These are phyloP conservation scores for Thraustochytrium sp. DNA, from an alignment of 352 stramenopile genomes.

Conservation along the genomic window DNA sequence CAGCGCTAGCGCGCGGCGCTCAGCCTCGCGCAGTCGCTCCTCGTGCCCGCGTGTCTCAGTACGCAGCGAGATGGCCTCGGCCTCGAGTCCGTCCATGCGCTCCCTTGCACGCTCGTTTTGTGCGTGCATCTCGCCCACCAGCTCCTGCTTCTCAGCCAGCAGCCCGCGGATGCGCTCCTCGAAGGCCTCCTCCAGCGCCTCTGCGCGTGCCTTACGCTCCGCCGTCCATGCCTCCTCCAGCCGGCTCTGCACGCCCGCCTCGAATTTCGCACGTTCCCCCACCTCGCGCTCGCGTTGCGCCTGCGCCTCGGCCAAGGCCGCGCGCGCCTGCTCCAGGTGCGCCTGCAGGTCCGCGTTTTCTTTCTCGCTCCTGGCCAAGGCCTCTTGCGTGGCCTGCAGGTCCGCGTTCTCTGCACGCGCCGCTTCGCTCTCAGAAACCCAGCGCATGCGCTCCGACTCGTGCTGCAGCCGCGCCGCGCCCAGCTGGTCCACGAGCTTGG, in stretches of 20 bases:
- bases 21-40: too few species aligned
- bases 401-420: background rate
- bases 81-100: background rate
- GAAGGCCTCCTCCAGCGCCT: slow-evolving; percentile 13
- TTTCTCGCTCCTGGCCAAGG: background rate
- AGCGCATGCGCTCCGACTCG: slow-evolving; percentile 25
- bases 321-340: background rate
- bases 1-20: background rate
- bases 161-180: background rate
- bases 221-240: background rate
- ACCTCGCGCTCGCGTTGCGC: background rate
- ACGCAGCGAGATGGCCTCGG: background rate
- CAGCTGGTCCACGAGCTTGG: slow-evolving; percentile 28
- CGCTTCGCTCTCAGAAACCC: background rate
- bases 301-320: background rate
- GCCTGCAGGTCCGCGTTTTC: background rate
- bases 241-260: background rate
- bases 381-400: background rate
- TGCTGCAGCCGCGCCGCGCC: slow-evolving; percentile 32
- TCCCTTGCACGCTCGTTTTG: background rate
- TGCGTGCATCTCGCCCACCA: slow-evolving; percentile 12
- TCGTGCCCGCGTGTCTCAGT: too few species aligned
- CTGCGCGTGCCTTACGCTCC: background rate
- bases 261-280: background rate
- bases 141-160: slow-evolving; percentile 30